A percentile compares a stretch with the other conserved stretches of the same genome.
Evolutionary conservation across 2,329 filamentous ascomycete species (phyloP).

Genomic region (Alternaria arborescens): DNA sequence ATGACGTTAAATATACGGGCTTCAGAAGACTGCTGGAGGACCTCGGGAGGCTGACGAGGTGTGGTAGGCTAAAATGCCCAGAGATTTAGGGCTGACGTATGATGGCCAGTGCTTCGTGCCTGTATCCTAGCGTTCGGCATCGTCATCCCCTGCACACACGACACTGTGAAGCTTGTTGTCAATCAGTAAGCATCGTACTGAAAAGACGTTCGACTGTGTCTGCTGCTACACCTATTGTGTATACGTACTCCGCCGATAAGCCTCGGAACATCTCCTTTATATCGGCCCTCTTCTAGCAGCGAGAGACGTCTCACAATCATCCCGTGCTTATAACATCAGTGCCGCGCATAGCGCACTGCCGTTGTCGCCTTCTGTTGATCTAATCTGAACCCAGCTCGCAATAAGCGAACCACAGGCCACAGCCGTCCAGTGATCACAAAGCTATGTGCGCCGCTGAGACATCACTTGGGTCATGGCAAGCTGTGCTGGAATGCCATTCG

Average conservation of each 20-base stretch:
- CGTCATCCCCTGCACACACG: background rate
- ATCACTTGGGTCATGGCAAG: slow-evolving; percentile 10
- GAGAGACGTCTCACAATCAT: background rate
- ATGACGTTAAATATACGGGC: background rate
- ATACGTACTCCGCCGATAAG: background rate
- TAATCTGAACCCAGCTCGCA: slow-evolving; percentile 3
- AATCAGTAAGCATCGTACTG: background rate
- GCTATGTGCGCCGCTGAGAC: slow-evolving; percentile 23
- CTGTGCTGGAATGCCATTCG: slow-evolving; percentile 12
- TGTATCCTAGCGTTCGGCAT: background rate
- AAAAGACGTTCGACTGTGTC: background rate
- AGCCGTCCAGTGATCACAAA: slow-evolving; percentile 7
- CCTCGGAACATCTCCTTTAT: background rate
- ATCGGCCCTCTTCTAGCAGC: background rate
- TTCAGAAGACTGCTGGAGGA: background rate
- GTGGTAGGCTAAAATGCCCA: background rate
- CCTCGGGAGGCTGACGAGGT: background rate
- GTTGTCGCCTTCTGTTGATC: slow-evolving; percentile 6
- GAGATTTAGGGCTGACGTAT: slow-evolving; percentile 14
- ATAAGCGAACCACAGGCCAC: slow-evolving; percentile 22
- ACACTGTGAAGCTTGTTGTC: slow-evolving; percentile 2
- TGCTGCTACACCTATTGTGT: background rate
- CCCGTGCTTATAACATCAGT: slow-evolving; percentile 13
- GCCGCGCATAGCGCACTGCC: slow-evolving; percentile 17
- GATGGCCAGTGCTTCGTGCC: slow-evolving; percentile 2